These are phyloP conservation scores for Hirschioporus abietinus DNA, from an alignment of 768 basidiomycete genomes.

Conservation along the genomic window DNA sequence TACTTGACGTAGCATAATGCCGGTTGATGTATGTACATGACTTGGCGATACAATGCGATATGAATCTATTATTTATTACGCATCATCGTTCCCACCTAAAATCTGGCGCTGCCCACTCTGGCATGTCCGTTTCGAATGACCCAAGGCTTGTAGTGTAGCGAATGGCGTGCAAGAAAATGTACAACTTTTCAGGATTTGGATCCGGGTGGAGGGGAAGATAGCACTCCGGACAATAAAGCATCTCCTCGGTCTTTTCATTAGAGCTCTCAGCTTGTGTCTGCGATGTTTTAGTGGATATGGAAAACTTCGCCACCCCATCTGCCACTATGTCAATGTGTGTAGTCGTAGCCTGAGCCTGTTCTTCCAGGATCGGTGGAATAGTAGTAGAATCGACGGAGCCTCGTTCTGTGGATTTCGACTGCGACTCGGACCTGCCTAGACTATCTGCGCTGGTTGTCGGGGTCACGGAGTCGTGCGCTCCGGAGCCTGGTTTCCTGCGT, in stretches of 20 bases:
- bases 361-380: not conserved
- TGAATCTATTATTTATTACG: not conserved
- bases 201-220: constrained; percentile 92
- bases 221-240: constrained; percentile 80
- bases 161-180: constrained; percentile 93
- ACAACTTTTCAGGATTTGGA: constrained; percentile 85
- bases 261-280: not conserved
- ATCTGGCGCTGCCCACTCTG: constrained; percentile 78
- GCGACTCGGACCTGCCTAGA: not conserved
- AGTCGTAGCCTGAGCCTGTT: not conserved
- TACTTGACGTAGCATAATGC: no score
- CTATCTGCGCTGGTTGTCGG: not conserved
- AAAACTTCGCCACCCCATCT: constrained; percentile 29
- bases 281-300: not conserved
- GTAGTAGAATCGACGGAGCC: not conserved
- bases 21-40: no score
- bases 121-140: constrained; percentile 81
- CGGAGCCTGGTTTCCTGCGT: constrained; percentile 25
- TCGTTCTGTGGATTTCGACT: not conserved
- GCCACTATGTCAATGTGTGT: constrained; percentile 6
- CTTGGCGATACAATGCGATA: not conserved
- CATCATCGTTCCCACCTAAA: constrained; percentile 52
- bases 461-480: constrained; percentile 16
- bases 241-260: constrained; percentile 2
- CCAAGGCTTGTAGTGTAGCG: constrained; percentile 80